A percentile compares a stretch with the other conserved stretches of the same genome.
phyloP scores from a whole-genome alignment of 306 rosid species.

The Carpinus viminea region DNA sequence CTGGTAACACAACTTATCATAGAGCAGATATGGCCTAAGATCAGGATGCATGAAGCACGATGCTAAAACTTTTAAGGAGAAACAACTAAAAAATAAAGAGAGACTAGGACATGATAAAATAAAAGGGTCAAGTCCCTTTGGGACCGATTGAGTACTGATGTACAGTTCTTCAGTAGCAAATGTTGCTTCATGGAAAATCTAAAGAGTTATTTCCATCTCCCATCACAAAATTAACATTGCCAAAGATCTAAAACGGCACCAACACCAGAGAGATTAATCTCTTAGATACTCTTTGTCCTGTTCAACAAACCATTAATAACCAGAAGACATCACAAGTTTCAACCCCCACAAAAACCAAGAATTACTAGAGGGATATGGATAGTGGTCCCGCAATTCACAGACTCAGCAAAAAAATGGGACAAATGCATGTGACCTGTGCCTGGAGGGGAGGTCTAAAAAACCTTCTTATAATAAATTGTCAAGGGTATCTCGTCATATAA shows the following conservation, averaged over 20 bases:
- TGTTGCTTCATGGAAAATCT: neutral
- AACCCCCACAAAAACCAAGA: neutral
- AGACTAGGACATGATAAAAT: neutral
- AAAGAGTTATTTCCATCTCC: neutral
- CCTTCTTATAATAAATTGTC: neutral
- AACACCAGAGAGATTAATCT: neutral
- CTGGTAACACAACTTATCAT: neutral
- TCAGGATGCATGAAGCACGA: neutral
- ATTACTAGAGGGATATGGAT: neutral
- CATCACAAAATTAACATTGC: neutral
- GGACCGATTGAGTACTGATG: neutral
- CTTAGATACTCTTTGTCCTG: neutral
- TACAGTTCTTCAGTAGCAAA: neutral
- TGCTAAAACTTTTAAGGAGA: neutral
- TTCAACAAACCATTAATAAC: neutral
- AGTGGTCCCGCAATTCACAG: neutral
- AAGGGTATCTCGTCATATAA: neutral
- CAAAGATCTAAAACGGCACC: constrained; percentile 4
- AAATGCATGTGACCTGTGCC: constrained; percentile 9
- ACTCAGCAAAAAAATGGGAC: neutral
- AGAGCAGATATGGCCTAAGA: neutral
- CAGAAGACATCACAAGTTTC: neutral
- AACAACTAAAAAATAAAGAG: neutral
- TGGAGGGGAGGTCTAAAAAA: neutral
- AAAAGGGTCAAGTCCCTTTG: neutral